Base-by-base conservation (phyloP, 2,329 filamentous ascomycete genomes). In the Ophiosphaerella korrae region DNA sequence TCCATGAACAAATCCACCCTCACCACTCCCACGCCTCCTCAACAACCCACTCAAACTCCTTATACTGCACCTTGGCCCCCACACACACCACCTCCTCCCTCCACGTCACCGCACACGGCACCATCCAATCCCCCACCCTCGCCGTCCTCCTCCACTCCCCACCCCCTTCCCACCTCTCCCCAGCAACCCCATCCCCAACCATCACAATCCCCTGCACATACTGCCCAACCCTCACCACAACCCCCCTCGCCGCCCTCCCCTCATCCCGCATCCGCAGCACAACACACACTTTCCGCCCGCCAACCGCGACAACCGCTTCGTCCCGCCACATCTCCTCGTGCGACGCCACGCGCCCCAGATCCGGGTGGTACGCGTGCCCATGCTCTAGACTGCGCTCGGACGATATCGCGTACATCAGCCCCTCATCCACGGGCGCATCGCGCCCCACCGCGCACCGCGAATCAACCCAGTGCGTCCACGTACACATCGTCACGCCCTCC, bases 281-380 rank as follows among this genome's bases (percentile, higher is more conserved):
- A 5, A 63, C 50, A 57, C 72, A 67, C 3, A 53, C 47, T 23
- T 61, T 72, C 9, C 18, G 56, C 2, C 47, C 53, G 7, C 9
- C 14, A 8, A 29, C 9, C 8, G 40, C 60, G 1, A 65, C 2
- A 71, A 77, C 63, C 2, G 71, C 61, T 2, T 75, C 68, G 36
- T 85, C 82, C 1, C 74, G 68, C 87, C 87, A 90, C 2, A 88
- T 66, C 69, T 90, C 88, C 66, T 89, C 86, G 58, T 92, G 90
- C 1, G 73, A 45, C 8, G 78, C 79, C 34, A 78, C 67, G 1
- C 62, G 36, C 0, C 81, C 80, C 1, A 82, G 84, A 1, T 70
- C 75, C 0, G 84, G 84, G 57, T 88, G 85, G 9, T 80, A 71
- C 81, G 87, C 88, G 11, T 62, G 60, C 0, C 87, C 87, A 37